These are phyloP conservation scores for Trichoderma lentiforme DNA, from an alignment of 2,329 filamentous ascomycete genomes.

Conservation along the genomic window DNA sequence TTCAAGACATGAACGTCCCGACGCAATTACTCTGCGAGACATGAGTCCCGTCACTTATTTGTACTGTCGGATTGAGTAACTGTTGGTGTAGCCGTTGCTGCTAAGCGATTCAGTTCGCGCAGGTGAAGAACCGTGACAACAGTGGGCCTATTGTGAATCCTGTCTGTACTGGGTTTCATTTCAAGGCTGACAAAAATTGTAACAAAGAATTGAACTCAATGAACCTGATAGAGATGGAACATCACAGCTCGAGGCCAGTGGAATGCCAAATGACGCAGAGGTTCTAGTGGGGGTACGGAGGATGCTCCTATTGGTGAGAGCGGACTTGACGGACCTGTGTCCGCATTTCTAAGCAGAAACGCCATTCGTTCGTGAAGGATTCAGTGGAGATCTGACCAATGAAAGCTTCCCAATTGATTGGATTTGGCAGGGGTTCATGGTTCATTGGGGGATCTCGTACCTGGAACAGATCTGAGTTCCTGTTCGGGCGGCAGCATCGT, in stretches of 20 bases:
- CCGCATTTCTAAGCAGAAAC: slow-evolving; percentile 17
- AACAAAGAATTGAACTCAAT: neutral
- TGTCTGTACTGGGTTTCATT: neutral
- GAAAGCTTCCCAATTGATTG: neutral
- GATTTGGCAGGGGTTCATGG: neutral
- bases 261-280: neutral
- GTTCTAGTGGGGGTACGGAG: neutral
- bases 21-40: slow-evolving; percentile 12
- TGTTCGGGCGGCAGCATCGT: neutral
- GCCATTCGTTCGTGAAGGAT: neutral
- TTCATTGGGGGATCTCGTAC: neutral
- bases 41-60: neutral
- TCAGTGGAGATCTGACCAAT: neutral
- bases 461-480: neutral
- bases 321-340: slow-evolving; percentile 19
- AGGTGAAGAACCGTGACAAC: neutral
- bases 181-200: neutral
- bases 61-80: neutral
- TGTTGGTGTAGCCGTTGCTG: neutral
- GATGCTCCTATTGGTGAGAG: slow-evolving; percentile 17
- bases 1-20: slow-evolving; percentile 20
- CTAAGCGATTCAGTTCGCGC: neutral
- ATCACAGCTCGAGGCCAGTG: neutral
- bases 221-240: neutral
- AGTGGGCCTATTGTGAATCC: neutral